phyloP scores from a whole-genome alignment of 2,329 filamentous ascomycete genomes.

The Leptographium wingfieldii region DNA sequence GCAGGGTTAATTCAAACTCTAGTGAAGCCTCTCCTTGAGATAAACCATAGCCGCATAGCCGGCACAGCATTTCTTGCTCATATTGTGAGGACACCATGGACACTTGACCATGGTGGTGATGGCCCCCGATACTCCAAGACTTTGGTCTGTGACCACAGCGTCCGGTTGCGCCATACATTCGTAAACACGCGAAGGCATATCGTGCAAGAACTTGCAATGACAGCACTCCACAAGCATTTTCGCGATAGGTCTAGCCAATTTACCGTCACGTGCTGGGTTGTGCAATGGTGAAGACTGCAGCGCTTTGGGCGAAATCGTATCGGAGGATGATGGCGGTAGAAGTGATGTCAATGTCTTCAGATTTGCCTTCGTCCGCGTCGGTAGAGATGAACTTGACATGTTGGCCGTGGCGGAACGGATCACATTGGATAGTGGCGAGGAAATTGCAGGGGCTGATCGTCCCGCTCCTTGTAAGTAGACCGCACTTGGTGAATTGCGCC shows the following conservation, averaged over 20 bases:
- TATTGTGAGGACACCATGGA: constrained; percentile 60
- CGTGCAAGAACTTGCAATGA: constrained; percentile 50
- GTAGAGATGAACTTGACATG: constrained; percentile 1
- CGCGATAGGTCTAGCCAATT: constrained; percentile 23
- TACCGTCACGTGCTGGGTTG: constrained; percentile 6
- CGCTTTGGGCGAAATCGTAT: neutral
- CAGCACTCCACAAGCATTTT: constrained; percentile 57
- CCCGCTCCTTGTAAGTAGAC: constrained; percentile 25
- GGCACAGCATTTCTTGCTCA: constrained; percentile 56
- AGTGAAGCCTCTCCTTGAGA: constrained; percentile 49
- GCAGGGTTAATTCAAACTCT: neutral
- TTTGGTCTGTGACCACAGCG: constrained; percentile 36
- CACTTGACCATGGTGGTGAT: constrained; percentile 52
- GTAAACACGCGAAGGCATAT: constrained; percentile 52
- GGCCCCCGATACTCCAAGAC: constrained; percentile 39
- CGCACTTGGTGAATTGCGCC: constrained; percentile 16
- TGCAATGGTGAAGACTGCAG: constrained; percentile 4
- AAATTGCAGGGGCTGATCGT: constrained; percentile 16
- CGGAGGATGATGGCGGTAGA: neutral
- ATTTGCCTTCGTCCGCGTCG: neutral
- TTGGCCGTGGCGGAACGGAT: constrained; percentile 7
- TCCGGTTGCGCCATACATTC: constrained; percentile 51
- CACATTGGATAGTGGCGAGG: constrained; percentile 13
- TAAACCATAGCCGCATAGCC: constrained; percentile 56
- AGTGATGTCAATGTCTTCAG: constrained; percentile 1